Evolutionary conservation across 2,329 filamentous ascomycete species (phyloP), one percentile per base, ranked within the genome.

Genomic region (Fusarium oligoseptatum): DNA sequence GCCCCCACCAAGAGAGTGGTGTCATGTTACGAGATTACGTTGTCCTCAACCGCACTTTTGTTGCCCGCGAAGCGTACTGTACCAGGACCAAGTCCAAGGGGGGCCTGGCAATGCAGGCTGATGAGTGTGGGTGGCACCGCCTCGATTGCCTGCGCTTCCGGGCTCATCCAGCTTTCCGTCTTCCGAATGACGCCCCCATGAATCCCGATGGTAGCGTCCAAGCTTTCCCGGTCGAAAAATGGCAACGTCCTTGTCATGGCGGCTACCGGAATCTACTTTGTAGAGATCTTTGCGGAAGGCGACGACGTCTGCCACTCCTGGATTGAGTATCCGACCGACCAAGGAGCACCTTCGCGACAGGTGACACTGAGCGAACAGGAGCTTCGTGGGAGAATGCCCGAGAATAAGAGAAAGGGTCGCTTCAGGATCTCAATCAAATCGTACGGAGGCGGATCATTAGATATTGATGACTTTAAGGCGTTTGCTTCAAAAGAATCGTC

Each of bases 21-120:
- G 88, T 98, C 71, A 98, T 98, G 96, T 86, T 95, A 60, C 89
- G 94, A 66, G 96, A 98, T 81, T 98, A 97, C 81, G 91, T 95
- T 36, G 92, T 88, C 2, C 85, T 98, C 14, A 97, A 97, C 82
- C 91, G 96, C 29, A 93, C 93, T 1, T 98, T 98, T 81, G 88
- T 94, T 55, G 89, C 90, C 36, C 91, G 93, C 45, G 96, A 98
- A 82, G 91, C 95, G 1, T 98, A 93, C 80, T 97, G 93, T 3
- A 98, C 95, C 3, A 90, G 95, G 55, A 98, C 95, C 3, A 95
- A 94, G 80, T 92, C 92, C 50, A 95, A 94, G 77, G 95, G 95
- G 3, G 92, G 93, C 5, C 83, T 94, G 8, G 93, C 95, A 48
- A 82, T 93, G 50, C 91, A 90, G 36, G 89, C 92, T 56, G 95